phyloP scores from a whole-genome alignment of 345 rosid genomes.

The Populus tremula region DNA sequence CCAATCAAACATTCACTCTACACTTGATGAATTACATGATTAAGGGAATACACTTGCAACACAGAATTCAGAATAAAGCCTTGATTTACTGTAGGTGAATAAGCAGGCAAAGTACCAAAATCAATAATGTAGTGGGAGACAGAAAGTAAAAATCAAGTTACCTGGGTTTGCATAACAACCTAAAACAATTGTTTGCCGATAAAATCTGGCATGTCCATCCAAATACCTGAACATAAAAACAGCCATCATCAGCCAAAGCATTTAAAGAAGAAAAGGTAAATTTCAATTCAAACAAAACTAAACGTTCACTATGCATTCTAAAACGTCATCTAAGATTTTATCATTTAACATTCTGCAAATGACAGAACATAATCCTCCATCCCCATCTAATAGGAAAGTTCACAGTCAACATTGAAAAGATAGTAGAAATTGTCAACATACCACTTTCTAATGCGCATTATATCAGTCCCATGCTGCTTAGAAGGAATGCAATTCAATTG shows the following conservation, averaged over 20 bases:
- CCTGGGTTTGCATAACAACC: slow-evolving; percentile 83
- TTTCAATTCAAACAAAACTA: background rate
- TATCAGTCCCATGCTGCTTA: slow-evolving; percentile 77
- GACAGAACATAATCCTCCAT: background rate
- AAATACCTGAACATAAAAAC: slow-evolving; percentile 56
- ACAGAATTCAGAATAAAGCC: background rate
- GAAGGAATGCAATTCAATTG: slow-evolving; percentile 64
- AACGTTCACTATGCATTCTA: background rate
- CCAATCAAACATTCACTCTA: background rate
- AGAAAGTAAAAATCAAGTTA: slow-evolving; percentile 21
- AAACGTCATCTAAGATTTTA: background rate
- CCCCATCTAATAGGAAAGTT: background rate
- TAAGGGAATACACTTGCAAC: background rate
- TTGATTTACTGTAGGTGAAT: background rate
- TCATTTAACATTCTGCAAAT: background rate
- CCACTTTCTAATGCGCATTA: slow-evolving; percentile 88
- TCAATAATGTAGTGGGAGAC: background rate
- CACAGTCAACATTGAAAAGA: background rate
- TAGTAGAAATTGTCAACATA: slow-evolving; percentile 22
- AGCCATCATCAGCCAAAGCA: slow-evolving; percentile 3
- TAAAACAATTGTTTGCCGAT: slow-evolving; percentile 72
- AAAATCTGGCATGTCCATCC: slow-evolving; percentile 73
- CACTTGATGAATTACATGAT: background rate
- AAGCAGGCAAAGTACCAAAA: background rate
- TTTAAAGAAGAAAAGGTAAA: background rate